Percentiles rank a stretch among this genome's conserved stretches.
phyloP scores from a whole-genome alignment of 805 yeast species.

The Diddensiella caesifluorescens region DNA sequence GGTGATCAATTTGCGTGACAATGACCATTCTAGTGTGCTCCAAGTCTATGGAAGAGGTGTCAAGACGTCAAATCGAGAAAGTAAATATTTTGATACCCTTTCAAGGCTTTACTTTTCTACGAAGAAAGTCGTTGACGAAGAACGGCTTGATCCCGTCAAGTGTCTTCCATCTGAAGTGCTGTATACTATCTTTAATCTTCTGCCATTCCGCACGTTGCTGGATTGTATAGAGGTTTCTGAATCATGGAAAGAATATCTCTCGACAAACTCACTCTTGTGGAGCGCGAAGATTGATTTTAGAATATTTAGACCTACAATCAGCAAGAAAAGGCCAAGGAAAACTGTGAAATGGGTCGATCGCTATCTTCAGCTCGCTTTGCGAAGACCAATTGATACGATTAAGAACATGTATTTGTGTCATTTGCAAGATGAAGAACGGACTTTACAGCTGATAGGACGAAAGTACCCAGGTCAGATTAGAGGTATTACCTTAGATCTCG shows the following conservation, averaged over 20 bases:
- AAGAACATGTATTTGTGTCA: not conserved
- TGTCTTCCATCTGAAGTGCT: not conserved
- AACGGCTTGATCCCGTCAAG: not conserved
- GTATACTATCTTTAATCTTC: not conserved
- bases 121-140: too few species aligned
- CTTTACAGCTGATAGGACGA: not conserved
- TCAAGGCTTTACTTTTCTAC: too few species aligned
- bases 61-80: too few species aligned
- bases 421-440: not conserved
- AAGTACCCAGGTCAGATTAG: not conserved
- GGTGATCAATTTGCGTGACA: constrained; percentile 1
- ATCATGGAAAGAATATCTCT: not conserved
- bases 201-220: not conserved
- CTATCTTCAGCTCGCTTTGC: not conserved
- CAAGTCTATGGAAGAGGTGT: too few species aligned
- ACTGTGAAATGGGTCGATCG: not conserved
- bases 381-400: not conserved
- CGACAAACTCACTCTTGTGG: not conserved
- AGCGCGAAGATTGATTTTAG: not conserved
- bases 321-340: not conserved
- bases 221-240: not conserved
- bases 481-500: not conserved
- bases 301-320: too few species aligned
- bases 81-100: too few species aligned
- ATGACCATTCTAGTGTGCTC: too few species aligned